Percentiles rank a stretch among this genome's conserved stretches.
Conservation (phyloP, 306 rosid species). For the Hippophae tibetana region DNA sequence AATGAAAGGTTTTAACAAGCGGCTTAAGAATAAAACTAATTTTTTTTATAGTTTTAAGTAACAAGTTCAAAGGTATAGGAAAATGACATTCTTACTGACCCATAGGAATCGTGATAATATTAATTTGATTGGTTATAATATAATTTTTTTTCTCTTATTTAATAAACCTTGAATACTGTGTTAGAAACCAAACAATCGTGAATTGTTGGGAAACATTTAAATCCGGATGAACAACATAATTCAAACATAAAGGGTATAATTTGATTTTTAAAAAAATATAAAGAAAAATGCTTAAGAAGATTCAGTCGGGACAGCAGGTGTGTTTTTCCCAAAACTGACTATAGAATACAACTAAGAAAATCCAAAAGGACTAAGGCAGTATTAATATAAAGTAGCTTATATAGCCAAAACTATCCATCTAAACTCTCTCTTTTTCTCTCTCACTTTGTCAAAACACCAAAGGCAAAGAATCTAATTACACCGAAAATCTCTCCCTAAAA, state of each 20-base stretch:
- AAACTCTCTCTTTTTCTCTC: conserved; percentile 18
- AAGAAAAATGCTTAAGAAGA: neutral
- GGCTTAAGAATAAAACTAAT: no score
- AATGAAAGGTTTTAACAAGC: no score
- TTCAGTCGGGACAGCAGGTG: conserved; percentile 4
- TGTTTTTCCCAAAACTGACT: conserved; percentile 2
- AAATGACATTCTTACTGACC: no score
- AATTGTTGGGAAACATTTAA: no score
- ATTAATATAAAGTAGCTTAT: conserved; percentile 15
- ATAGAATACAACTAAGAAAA: conserved; percentile 3
- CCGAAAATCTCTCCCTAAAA: no score
- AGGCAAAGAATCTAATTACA: conserved; percentile 12
- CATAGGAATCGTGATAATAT: no score
- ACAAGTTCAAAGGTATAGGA: no score
- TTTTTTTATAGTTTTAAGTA: no score
- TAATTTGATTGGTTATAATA: no score
- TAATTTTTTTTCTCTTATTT: no score
- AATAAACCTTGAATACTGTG: no score
- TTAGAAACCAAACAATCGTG: no score
- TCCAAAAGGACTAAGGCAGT: neutral
- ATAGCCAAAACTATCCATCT: conserved; percentile 7
- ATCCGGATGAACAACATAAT: neutral
- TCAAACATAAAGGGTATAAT: neutral
- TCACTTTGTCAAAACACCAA: conserved; percentile 34
- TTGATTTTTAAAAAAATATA: neutral